Evolutionary conservation across 805 yeast genomes (phyloP).

Genomic region (Jamesozyma piceae): DNA sequence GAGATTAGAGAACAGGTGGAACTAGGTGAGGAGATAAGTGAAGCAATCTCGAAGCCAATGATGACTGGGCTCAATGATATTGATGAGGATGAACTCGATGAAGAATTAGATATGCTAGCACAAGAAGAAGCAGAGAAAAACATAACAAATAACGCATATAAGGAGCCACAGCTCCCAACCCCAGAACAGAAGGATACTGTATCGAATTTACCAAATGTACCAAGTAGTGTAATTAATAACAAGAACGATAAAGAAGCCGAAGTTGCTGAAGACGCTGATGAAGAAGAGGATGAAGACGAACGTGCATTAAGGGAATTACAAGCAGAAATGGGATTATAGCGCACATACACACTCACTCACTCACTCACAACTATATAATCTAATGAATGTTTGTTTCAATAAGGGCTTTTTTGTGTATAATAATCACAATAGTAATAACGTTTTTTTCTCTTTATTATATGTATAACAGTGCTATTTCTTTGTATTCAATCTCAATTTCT

Average conservation of each 20-base stretch:
- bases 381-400: too few relatives aligned
- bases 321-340: slow-evolving; percentile 75
- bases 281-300: slow-evolving; percentile 73
- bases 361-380: too few relatives aligned
- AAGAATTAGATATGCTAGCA: slow-evolving; percentile 80
- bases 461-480: too few relatives aligned
- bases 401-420: too few relatives aligned
- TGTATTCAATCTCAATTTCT: too few relatives aligned
- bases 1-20: slow-evolving; percentile 96
- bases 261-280: slow-evolving; percentile 19
- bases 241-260: not conserved
- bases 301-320: slow-evolving; percentile 71
- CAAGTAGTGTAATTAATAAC: slow-evolving; percentile 27
- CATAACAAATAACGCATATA: slow-evolving; percentile 2
- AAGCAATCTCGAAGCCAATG: slow-evolving; percentile 90
- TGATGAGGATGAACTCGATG: slow-evolving; percentile 90
- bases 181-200: slow-evolving; percentile 14
- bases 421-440: too few relatives aligned
- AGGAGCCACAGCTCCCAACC: not conserved
- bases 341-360: too few relatives aligned
- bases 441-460: too few relatives aligned
- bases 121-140: slow-evolving; percentile 50
- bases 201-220: slow-evolving; percentile 38
- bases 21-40: slow-evolving; percentile 87
- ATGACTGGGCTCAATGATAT: slow-evolving; percentile 49